Evolutionary conservation across 306 rosid species (phyloP).

Genomic region (Sphenostylis stenocarpa): DNA sequence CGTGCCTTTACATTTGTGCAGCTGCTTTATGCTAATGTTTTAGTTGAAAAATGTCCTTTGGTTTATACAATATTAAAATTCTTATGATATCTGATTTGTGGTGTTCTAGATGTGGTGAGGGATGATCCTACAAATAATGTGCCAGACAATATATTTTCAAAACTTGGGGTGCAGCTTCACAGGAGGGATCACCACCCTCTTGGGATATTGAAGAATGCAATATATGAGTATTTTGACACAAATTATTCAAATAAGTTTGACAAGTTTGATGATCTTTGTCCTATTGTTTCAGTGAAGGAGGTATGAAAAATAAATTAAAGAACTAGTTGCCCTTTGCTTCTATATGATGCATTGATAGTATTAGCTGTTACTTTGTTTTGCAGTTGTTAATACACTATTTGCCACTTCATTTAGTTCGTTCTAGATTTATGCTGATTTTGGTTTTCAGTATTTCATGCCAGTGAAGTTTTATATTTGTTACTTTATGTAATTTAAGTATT

Average conservation of each 20-base stretch:
- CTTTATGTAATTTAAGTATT: neutral
- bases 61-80: neutral
- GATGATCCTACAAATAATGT: conserved; percentile 95
- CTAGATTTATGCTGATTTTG: neutral
- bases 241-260: conserved; percentile 75
- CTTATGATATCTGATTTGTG: conserved; percentile 14
- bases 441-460: neutral
- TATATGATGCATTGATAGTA: conserved; percentile 2
- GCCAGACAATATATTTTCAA: conserved; percentile 79
- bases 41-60: neutral
- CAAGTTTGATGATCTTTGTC: conserved; percentile 81
- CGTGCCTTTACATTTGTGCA: neutral
- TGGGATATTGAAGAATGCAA: conserved; percentile 88
- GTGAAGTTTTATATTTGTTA: neutral
- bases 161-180: conserved; percentile 94
- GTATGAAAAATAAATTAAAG: conserved; percentile 36
- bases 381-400: neutral
- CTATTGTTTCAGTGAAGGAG: conserved; percentile 82
- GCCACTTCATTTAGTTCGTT: conserved; percentile 1
- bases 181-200: conserved; percentile 87
- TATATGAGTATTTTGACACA: conserved; percentile 73
- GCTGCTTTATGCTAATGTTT: neutral
- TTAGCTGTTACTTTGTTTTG: conserved; percentile 9
- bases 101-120: conserved; percentile 74
- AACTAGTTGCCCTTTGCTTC: conserved; percentile 1